phyloP scores from a whole-genome alignment of 202 grass and related monocot genomes.

The Panicum virgatum region DNA sequence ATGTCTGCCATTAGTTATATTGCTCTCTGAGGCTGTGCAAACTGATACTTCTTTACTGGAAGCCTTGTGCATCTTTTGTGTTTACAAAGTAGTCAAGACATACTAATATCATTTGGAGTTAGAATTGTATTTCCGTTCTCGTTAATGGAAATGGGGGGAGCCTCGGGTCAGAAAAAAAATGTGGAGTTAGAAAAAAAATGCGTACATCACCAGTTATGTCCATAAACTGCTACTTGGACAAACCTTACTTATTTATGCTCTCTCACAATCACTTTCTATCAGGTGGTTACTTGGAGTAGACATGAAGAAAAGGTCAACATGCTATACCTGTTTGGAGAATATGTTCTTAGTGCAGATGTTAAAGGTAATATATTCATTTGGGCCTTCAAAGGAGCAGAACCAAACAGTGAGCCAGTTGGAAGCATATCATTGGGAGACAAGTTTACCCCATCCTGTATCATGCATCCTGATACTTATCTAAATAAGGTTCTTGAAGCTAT shows the following conservation, averaged over 20 bases:
- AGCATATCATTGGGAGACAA: conserved; percentile 73
- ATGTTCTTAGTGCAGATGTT: conserved; percentile 78
- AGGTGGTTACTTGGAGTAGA: conserved; percentile 83
- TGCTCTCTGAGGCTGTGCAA: not conserved
- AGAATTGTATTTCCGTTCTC: no score
- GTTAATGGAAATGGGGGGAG: no score
- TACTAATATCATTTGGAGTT: not conserved
- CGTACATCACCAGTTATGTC: not conserved
- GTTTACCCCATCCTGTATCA: conserved; percentile 78
- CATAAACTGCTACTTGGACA: conserved; percentile 9
- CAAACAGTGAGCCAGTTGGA: conserved; percentile 75
- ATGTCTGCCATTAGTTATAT: not conserved
- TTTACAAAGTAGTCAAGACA: not conserved
- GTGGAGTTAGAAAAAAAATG: no score
- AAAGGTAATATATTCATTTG: conserved; percentile 85
- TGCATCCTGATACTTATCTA: conserved; percentile 98
- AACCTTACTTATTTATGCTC: conserved; percentile 33
- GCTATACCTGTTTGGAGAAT: conserved; percentile 79
- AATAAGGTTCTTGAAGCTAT: conserved; percentile 76
- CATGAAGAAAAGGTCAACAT: conserved; percentile 85
- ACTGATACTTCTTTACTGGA: not conserved
- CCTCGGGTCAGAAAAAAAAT: no score
- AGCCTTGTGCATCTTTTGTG: not conserved
- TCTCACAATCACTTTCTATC: conserved; percentile 32
- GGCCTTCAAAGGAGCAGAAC: conserved; percentile 72